These are phyloP conservation scores for Aspergillus pseudoterreus DNA, from an alignment of 2,329 filamentous ascomycete species.

Conservation along the genomic window DNA sequence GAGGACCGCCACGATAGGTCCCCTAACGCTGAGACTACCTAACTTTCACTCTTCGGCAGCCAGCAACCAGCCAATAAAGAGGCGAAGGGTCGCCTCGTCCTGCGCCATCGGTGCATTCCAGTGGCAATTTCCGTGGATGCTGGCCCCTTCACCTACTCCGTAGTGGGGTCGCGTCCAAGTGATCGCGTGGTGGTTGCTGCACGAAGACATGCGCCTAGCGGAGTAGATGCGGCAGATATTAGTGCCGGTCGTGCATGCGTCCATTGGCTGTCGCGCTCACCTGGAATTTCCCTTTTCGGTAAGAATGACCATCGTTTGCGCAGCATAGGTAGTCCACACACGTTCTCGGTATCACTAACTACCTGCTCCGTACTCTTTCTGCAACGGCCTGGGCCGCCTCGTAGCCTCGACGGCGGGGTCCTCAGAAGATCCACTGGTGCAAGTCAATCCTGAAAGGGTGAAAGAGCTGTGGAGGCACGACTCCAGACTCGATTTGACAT, in stretches of 20 bases:
- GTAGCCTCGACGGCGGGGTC: conserved; percentile 5
- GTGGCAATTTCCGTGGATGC: not conserved
- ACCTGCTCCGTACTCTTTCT: not conserved
- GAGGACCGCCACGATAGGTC: too few species aligned
- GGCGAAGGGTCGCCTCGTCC: not conserved
- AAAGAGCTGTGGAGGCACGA: not conserved
- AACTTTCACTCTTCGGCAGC: too few species aligned
- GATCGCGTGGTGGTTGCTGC: not conserved
- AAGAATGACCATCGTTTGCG: too few species aligned
- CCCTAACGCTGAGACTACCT: too few species aligned
- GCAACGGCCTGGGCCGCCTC: conserved; percentile 3
- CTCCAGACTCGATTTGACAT: not conserved
- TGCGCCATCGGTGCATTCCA: not conserved
- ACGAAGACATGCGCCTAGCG: not conserved
- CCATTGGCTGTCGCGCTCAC: too few species aligned
- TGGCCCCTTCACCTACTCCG: not conserved
- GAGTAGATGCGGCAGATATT: not conserved
- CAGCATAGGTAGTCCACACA: too few species aligned
- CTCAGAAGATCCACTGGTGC: not conserved
- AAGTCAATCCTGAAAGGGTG: not conserved
- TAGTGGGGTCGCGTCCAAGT: not conserved
- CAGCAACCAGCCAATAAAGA: not conserved
- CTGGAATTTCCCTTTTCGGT: too few species aligned
- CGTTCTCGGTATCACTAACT: too few species aligned
- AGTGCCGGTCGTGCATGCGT: too few species aligned